phyloP scores from a whole-genome alignment of 163 green algal species.

The Chloromonas sp. region DNA sequence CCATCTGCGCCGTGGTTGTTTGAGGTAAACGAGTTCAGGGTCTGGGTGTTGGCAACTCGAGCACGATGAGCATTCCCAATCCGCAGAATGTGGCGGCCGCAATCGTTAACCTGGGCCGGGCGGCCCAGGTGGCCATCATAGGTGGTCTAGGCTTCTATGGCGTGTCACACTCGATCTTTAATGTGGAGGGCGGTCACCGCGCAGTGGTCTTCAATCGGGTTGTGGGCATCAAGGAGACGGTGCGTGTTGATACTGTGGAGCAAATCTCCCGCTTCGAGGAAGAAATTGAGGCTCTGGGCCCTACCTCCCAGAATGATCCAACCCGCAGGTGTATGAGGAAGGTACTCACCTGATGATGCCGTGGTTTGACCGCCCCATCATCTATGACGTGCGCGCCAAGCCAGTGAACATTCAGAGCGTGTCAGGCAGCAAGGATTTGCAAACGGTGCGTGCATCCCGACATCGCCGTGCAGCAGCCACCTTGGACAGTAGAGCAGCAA shows the following conservation, averaged over 20 bases:
- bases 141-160: constrained; percentile 60
- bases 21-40: too few relatives aligned
- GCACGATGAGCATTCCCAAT: not conserved
- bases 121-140: constrained; percentile 9
- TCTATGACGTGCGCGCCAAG: constrained; percentile 91
- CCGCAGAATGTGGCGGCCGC: constrained; percentile 7
- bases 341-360: constrained; percentile 96
- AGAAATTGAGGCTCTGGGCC: too few relatives aligned
- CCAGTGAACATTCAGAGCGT: constrained; percentile 88
- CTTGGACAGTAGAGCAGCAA: too few relatives aligned
- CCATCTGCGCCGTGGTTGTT: too few relatives aligned
- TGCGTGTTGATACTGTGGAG: constrained; percentile 14
- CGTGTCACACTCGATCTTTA: constrained; percentile 88
- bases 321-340: constrained; percentile 84
- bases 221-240: constrained; percentile 89
- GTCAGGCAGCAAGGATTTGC: constrained; percentile 89
- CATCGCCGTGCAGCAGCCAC: not conserved
- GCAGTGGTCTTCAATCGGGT: constrained; percentile 98
- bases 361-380: constrained; percentile 95
- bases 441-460: constrained; percentile 73
- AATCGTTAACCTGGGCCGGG: not conserved
- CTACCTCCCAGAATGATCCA: not conserved
- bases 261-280: too few relatives aligned
- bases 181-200: constrained; percentile 97
- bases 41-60: not conserved